phyloP scores from a whole-genome alignment of 108 stramenopile species.

The Epipyxis sp. region DNA sequence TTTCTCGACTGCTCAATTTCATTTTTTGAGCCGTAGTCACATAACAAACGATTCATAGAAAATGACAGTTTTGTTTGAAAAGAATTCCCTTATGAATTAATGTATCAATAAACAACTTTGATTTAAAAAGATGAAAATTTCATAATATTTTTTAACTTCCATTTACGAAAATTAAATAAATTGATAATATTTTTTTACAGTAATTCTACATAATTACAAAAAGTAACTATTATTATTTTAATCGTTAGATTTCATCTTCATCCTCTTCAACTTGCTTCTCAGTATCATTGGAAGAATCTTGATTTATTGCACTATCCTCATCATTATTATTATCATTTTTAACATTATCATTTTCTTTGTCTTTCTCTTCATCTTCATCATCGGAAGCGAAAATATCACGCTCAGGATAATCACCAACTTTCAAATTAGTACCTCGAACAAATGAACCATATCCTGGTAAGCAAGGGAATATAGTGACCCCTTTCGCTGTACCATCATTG shows the following conservation, averaged over 20 bases:
- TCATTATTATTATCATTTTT: no score
- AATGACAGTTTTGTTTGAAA: no score
- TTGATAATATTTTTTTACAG: no score
- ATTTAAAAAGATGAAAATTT: no score
- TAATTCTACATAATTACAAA: slow-evolving; percentile 1
- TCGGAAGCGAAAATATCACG: slow-evolving; percentile 29
- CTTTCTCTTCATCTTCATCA: slow-evolving; percentile 29
- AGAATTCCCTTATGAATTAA: no score
- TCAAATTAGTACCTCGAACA: slow-evolving; percentile 47
- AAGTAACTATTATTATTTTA: not conserved
- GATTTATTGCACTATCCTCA: not conserved
- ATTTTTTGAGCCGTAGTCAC: no score
- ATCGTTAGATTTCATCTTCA: not conserved
- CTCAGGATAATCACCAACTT: slow-evolving; percentile 53
- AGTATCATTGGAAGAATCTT: not conserved
- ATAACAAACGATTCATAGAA: no score
- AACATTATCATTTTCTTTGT: not conserved
- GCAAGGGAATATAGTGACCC: slow-evolving; percentile 45
- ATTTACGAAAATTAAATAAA: no score
- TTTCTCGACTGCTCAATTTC: no score
- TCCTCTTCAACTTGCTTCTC: not conserved
- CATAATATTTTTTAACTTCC: no score
- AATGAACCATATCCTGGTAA: slow-evolving; percentile 44
- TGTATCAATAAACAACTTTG: no score
- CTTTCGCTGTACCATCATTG: slow-evolving; percentile 74